Evolutionary conservation across 2,329 filamentous ascomycete species (phyloP).

Genomic region (Colletotrichum lini): DNA sequence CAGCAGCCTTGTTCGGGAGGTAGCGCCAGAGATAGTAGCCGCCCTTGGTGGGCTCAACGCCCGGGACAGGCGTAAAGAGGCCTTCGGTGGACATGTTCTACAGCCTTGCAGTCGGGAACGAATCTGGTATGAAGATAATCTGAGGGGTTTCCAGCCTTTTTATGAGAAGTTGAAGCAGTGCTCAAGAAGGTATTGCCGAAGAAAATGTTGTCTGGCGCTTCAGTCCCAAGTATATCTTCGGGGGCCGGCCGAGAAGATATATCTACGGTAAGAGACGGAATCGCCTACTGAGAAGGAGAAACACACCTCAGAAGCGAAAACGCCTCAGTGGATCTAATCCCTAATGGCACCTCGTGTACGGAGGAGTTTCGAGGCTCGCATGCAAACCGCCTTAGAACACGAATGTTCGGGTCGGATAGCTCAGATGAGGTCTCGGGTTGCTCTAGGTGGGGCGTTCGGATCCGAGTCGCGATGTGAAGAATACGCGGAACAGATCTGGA

Average conservation of each 20-base stretch:
- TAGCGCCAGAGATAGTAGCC: slow-evolving; percentile 52
- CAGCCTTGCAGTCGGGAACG: not conserved
- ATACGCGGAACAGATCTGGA: slow-evolving; percentile 1
- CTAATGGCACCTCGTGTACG: too few species aligned
- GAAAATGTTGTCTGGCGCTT: not conserved
- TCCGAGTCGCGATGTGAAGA: slow-evolving; percentile 1
- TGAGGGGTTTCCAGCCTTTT: too few species aligned
- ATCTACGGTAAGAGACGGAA: not conserved
- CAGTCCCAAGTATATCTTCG: too few species aligned
- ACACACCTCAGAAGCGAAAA: not conserved
- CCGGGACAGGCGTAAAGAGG: not conserved
- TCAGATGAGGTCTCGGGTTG: not conserved
- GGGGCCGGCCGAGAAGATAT: not conserved
- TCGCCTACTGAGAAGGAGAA: not conserved
- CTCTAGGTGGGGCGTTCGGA: slow-evolving; percentile 1
- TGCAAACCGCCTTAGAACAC: not conserved
- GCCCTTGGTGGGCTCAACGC: slow-evolving; percentile 44
- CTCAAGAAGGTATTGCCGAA: not conserved
- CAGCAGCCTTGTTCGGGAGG: slow-evolving; percentile 58
- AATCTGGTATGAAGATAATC: not conserved
- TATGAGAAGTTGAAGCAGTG: too few species aligned
- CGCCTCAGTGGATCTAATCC: not conserved
- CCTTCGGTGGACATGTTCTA: not conserved
- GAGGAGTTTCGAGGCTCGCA: too few species aligned
- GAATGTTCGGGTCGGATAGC: not conserved